Base-by-base conservation (phyloP, 2,329 filamentous ascomycete genomes). In the Paecilomyces dactylethromorphus region DNA sequence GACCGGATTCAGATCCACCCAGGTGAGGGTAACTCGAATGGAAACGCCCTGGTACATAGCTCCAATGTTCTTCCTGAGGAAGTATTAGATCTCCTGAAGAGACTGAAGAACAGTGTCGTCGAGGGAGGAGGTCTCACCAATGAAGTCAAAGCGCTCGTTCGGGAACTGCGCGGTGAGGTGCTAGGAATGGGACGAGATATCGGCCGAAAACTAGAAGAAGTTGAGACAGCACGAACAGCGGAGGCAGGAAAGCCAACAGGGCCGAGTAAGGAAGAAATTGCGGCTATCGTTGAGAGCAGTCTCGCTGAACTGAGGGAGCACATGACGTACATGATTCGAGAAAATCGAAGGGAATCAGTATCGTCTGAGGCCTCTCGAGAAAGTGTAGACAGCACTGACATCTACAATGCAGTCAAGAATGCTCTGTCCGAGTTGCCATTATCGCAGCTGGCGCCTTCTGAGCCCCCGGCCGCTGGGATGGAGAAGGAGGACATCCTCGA, bases 121-220 rank as follows among this genome's bases (percentile, higher is more conserved):
- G 90, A 96, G 72, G 87, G 90, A 49, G 93, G 93, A 59, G 91
- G 92, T 4, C 83, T 97, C 56, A 96, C 92, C 1, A 91, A 91
- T 58, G 91, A 96, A 71, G 91, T 96, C 63, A 97, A 97, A 75
- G 87, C 91, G 3, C 82, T 96, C 8, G 90, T 97, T 8, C 87
- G 92, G 24, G 92, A 97, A 68, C 82, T 97, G 35, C 87, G 93
- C 22, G 92, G 92, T 2, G 93, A 97, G 71, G 92, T 97, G 8
- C 81, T 97, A 3, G 92, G 92, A 2, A 97, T 97, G 92, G 93
- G 93, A 3, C 84, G 93, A 58, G 92, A 97, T 64, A 85, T 97
- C 54, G 92, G 89, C 49, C 88, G 91, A 58, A 89, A 92, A 64
- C 82, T 97, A 6, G 74, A 77, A 57, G 86, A 91, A 62, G 82